These are phyloP conservation scores for Coemansia sp. DNA, from an alignment of 192 early-diverging fungal genomes.

Conservation along the genomic window DNA sequence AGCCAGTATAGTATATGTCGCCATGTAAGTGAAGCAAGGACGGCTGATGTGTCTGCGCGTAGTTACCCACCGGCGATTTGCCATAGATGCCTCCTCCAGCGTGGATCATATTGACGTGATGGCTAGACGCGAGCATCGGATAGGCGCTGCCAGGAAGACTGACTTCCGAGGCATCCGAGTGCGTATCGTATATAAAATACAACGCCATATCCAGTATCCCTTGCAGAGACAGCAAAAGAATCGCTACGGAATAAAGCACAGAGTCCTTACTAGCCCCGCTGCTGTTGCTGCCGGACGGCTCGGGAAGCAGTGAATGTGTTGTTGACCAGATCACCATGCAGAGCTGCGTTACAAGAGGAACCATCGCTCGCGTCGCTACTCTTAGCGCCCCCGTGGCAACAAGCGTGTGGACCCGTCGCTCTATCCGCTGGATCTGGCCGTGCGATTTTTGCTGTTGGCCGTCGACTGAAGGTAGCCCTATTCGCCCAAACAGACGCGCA, in stretches of 20 bases:
- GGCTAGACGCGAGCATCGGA: constrained; percentile 5
- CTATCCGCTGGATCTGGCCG: constrained; percentile 42
- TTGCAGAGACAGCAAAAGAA: constrained; percentile 36
- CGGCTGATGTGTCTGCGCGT: constrained; percentile 7
- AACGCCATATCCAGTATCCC: constrained; percentile 42
- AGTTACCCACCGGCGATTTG: not conserved
- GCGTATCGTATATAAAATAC: constrained; percentile 48
- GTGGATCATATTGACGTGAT: constrained; percentile 2
- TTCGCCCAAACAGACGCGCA: not conserved
- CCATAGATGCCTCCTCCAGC: not conserved
- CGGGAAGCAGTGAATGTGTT: constrained; percentile 10
- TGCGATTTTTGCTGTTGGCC: constrained; percentile 3
- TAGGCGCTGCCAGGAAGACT: constrained; percentile 22
- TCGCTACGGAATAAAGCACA: constrained; percentile 20
- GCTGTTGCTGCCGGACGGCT: not conserved
- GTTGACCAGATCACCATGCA: constrained; percentile 47
- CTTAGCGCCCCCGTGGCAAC: constrained; percentile 39
- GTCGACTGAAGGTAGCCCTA: not conserved
- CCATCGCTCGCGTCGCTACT: constrained; percentile 37
- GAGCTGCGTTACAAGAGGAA: constrained; percentile 41
- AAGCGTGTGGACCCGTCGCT: constrained; percentile 35
- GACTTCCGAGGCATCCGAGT: constrained; percentile 23
- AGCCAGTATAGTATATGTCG: constrained; percentile 8
- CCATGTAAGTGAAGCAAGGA: constrained; percentile 10
- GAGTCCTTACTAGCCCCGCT: not conserved